Base-by-base conservation (phyloP, 768 basidiomycete genomes). In the Suillus americanus region DNA sequence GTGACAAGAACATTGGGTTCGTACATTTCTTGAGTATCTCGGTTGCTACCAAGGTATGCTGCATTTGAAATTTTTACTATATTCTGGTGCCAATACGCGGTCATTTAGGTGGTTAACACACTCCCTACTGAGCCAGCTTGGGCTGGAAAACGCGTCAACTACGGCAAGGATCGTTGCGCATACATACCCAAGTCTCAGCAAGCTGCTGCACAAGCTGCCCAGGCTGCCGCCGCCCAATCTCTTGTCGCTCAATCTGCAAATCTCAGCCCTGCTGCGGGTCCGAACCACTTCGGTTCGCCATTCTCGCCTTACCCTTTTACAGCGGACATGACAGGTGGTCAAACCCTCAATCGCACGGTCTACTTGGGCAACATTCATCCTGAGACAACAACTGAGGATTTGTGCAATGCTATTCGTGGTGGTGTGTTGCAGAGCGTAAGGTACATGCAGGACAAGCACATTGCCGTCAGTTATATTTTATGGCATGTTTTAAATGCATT, bases 1-100 rank as follows among this genome's bases (percentile, higher is more conserved):
- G 97, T 66, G 97, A 99, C 81, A 98, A 98, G 85, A 97, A 97
- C 73, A 99, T 99, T 64, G 97, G 96, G 3, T 99, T 99, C 75
- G 95, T 99, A 23, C 97, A 99, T 78, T 99, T 99, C 82, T 81
- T 99, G 72, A 94, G 92, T 75, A 97, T 99, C 75, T 85, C 91
- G 25, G 87, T 93, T 48, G 97, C 97, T 18, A 96, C 92, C 68
- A 98, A 99, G 91, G 94, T 94, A 62, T 10, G 83, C 77, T 65
- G 33, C 66, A 60, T 67, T 48, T 53, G 33, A n/a, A 38, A 62
- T 63, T 14, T 54, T 37, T 13, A 37, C 40, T 8, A 20, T 12
- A 60, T 43, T 40, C 14, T 40, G 12, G 53, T 61, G 53, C 20
- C 5, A 7, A 18, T 63, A 35, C 23, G 12, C 30, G 23, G 48